Evolutionary conservation across 1,284 basidiomycete genomes (phyloP).

Genomic region (Malassezia sp.): DNA sequence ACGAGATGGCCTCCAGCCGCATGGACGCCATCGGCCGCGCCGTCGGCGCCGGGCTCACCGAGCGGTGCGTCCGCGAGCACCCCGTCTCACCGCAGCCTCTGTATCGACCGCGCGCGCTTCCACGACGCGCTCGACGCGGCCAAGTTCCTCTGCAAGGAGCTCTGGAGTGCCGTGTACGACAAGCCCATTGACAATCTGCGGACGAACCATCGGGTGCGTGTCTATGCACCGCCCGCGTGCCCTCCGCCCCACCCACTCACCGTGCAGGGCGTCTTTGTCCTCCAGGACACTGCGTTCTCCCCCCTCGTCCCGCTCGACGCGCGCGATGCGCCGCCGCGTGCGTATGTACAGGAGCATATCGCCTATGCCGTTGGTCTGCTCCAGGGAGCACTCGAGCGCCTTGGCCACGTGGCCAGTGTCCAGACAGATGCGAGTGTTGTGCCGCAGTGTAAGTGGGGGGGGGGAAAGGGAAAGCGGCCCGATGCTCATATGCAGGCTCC

Average conservation of each 20-base stretch:
- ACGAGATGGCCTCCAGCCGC: slow-evolving; percentile 54
- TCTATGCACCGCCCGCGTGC: background rate
- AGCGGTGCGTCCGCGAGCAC: slow-evolving; percentile 57
- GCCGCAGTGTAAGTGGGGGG: slow-evolving; percentile 15
- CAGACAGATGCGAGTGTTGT: slow-evolving; percentile 6
- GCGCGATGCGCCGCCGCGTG: background rate
- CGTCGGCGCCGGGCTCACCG: slow-evolving; percentile 72
- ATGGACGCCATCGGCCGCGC: slow-evolving; percentile 74
- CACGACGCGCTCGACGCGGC: slow-evolving; percentile 74
- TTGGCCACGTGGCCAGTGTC: slow-evolving; percentile 14
- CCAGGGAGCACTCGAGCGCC: slow-evolving; percentile 15
- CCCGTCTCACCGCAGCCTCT: slow-evolving; percentile 53
- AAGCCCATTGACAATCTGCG: slow-evolving; percentile 90
- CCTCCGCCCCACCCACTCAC: background rate
- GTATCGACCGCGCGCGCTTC: slow-evolving; percentile 63
- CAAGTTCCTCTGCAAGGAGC: slow-evolving; percentile 90
- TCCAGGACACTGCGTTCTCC: slow-evolving; percentile 81
- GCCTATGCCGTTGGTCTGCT: slow-evolving; percentile 16
- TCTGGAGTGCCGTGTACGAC: slow-evolving; percentile 77
- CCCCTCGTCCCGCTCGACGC: slow-evolving; percentile 60
- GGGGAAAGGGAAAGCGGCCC: too few species aligned
- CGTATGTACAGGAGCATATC: slow-evolving; percentile 11
- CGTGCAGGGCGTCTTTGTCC: slow-evolving; percentile 72
- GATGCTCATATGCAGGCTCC: too few species aligned
- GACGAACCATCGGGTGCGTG: slow-evolving; percentile 72